Percentiles rank a stretch among this genome's conserved stretches.
phyloP scores from a whole-genome alignment of 331 rosid genomes.

The Quercus tomentella region DNA sequence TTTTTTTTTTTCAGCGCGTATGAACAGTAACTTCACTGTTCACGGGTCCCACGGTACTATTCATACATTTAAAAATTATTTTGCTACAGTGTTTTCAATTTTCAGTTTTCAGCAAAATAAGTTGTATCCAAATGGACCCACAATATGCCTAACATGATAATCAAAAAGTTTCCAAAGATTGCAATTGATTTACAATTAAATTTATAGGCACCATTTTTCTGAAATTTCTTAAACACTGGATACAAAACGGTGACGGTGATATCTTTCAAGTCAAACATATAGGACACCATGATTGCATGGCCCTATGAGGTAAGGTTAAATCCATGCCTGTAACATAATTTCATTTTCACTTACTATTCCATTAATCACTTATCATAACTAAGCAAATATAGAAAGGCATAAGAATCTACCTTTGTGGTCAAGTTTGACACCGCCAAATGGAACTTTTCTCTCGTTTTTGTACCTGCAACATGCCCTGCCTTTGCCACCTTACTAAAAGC shows the following conservation, averaged over 20 bases:
- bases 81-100: too few relatives aligned
- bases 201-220: neutral
- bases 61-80: too few relatives aligned
- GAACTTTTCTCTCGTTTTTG: conserved; percentile 89
- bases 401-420: conserved; percentile 59
- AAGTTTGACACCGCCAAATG: conserved; percentile 78
- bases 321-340: neutral
- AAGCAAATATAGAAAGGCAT: neutral
- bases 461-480: conserved; percentile 81
- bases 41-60: too few relatives aligned
- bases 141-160: neutral
- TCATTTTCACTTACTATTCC: neutral
- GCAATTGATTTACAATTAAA: neutral
- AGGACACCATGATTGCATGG: neutral
- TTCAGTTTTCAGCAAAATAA: too few relatives aligned
- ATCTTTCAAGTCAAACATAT: neutral
- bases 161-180: neutral
- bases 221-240: neutral
- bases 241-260: neutral
- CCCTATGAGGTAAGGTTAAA: neutral
- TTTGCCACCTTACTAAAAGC: conserved; percentile 84
- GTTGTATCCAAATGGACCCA: too few relatives aligned
- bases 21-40: too few relatives aligned
- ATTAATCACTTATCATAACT: neutral
- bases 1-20: too few relatives aligned